Evolutionary conservation across 139 green algal species (phyloP).

Genomic region (Volvox reticuliferus): DNA sequence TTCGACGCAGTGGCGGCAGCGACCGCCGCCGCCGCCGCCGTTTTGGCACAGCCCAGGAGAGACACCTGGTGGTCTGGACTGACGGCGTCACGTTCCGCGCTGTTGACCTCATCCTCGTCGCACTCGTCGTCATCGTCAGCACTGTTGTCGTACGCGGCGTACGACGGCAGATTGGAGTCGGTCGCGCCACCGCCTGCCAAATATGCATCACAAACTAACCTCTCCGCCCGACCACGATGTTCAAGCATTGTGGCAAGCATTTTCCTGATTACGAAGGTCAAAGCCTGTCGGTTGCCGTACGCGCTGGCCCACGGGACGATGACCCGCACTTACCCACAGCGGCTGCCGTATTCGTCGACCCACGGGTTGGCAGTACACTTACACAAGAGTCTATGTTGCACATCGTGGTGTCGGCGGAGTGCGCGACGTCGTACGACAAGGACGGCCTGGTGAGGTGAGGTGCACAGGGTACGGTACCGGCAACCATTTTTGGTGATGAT

Average conservation of each 20-base stretch:
- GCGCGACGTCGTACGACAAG: conserved; percentile 2
- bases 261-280: no score
- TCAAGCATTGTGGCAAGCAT: no score
- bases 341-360: no score
- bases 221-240: no score
- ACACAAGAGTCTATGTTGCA: conserved; percentile 46
- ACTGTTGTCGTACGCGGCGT: neutral
- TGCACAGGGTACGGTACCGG: no score
- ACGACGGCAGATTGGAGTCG: neutral
- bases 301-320: no score
- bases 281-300: no score
- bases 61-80: conserved; percentile 15
- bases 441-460: conserved; percentile 2
- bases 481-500: no score
- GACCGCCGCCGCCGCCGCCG: neutral
- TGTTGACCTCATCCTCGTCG: conserved; percentile 41
- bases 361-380: neutral
- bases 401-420: conserved; percentile 34
- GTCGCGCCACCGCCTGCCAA: neutral
- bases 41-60: neutral
- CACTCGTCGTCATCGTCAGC: neutral
- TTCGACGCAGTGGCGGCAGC: no score
- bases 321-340: no score
- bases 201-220: no score
- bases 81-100: conserved; percentile 8